These are phyloP conservation scores for Brassica balearica DNA, from an alignment of 441 rosid genomes.

Conservation along the genomic window DNA sequence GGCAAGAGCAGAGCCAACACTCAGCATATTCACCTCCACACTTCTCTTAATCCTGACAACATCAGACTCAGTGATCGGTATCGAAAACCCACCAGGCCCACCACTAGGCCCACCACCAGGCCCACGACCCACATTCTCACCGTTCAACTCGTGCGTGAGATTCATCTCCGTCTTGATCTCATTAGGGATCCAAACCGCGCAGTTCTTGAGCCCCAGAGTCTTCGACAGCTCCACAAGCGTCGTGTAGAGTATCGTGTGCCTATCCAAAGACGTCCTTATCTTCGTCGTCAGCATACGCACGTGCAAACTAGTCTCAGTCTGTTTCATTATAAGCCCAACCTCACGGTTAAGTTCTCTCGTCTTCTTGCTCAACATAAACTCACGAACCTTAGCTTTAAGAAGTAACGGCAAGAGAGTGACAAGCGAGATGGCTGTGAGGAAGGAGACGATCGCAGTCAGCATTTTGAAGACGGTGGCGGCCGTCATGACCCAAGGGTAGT, in stretches of 20 bases:
- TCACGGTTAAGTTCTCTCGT: conserved; percentile 43
- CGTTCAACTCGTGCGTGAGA: conserved; percentile 62
- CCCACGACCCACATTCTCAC: conserved; percentile 28
- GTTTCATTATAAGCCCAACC: conserved; percentile 44
- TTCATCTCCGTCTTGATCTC: conserved; percentile 73
- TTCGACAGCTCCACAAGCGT: conserved; percentile 90
- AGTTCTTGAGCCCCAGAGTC: conserved; percentile 79
- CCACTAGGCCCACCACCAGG: not conserved
- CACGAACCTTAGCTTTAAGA: conserved; percentile 44
- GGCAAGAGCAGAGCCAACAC: conserved; percentile 62
- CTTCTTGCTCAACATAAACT: conserved; percentile 42
- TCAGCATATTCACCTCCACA: conserved; percentile 68
- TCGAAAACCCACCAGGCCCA: conserved; percentile 29
- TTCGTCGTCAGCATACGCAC: conserved; percentile 95
- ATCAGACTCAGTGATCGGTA: conserved; percentile 78
- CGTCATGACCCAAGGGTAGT: conserved; percentile 72
- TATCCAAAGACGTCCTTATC: conserved; percentile 87
- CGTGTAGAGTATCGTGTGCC: conserved; percentile 78
- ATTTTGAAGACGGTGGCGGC: conserved; percentile 87
- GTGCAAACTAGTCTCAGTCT: conserved; percentile 76
- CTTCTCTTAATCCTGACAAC: conserved; percentile 70
- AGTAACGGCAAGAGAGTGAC: conserved; percentile 42
- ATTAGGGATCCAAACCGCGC: conserved; percentile 97
- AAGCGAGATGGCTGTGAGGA: conserved; percentile 56
- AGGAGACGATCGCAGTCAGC: conserved; percentile 85